These are phyloP conservation scores for Eucalyptus cladocalyx DNA, from an alignment of 345 rosid genomes.

Conservation along the genomic window DNA sequence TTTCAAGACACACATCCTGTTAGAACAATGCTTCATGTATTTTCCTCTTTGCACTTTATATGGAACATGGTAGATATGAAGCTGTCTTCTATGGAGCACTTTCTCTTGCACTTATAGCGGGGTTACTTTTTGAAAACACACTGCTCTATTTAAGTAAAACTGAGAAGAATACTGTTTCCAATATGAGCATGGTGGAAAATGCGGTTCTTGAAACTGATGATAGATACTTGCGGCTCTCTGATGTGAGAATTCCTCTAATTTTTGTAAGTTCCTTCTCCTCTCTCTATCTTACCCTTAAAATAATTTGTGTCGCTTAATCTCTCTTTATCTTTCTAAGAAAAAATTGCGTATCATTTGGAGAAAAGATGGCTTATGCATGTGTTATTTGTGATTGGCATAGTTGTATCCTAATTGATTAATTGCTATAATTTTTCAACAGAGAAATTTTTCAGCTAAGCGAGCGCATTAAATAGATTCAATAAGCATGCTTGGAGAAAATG, in stretches of 20 bases:
- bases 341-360: neutral
- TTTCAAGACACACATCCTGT: neutral
- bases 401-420: neutral
- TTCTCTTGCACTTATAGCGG: slow-evolving; percentile 61
- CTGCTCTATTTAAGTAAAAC: slow-evolving; percentile 30
- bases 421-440: neutral
- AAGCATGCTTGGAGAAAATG: neutral
- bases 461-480: neutral
- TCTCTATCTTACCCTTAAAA: neutral
- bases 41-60: neutral
- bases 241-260: slow-evolving; percentile 68
- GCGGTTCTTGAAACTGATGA: slow-evolving; percentile 29
- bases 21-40: neutral
- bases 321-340: neutral
- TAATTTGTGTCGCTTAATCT: neutral
- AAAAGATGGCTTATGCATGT: neutral
- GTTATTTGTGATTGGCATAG: neutral
- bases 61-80: slow-evolving; percentile 59
- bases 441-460: neutral
- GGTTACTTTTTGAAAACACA: slow-evolving; percentile 79
- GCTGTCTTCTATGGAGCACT: slow-evolving; percentile 88
- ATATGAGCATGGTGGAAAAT: slow-evolving; percentile 19
- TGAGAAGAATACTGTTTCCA: slow-evolving; percentile 21
- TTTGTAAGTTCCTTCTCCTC: slow-evolving; percentile 46
- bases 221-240: slow-evolving; percentile 74